Conservation (phyloP, 768 basidiomycete genomes). For the Rhodotorula taiwanensis region DNA sequence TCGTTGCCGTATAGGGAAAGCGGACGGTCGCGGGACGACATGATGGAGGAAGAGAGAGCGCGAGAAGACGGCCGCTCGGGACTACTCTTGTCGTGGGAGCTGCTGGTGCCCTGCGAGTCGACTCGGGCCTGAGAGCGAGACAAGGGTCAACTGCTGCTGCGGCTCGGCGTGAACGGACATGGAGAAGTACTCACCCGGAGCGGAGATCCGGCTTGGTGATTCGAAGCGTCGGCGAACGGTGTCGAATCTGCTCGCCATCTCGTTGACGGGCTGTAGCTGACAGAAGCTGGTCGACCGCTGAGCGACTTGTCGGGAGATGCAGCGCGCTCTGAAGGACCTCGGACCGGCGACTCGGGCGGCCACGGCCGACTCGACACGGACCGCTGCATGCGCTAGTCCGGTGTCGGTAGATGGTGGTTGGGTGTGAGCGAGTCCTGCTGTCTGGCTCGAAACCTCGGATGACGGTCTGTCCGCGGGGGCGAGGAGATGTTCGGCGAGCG, state of each 20-base stretch:
- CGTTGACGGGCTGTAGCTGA: neutral
- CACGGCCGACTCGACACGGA: slow-evolving; percentile 18
- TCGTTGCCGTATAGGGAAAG: slow-evolving; percentile 9
- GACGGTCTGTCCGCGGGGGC: too few species aligned
- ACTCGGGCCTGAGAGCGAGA: neutral
- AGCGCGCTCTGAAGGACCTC: slow-evolving; percentile 16
- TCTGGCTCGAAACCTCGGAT: too few species aligned
- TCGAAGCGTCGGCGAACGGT: slow-evolving; percentile 8
- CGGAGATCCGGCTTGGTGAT: neutral
- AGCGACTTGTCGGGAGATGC: slow-evolving; percentile 13
- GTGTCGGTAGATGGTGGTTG: too few species aligned
- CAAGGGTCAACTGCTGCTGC: neutral
- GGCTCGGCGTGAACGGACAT: neutral
- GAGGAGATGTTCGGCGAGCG: too few species aligned
- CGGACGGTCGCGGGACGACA: neutral
- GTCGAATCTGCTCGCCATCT: neutral
- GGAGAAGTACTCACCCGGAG: neutral
- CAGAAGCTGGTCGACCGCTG: too few species aligned
- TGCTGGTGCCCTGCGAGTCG: neutral
- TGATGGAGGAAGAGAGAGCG: slow-evolving; percentile 8
- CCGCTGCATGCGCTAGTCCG: neutral
- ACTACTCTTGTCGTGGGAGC: slow-evolving; percentile 5
- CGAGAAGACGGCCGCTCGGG: slow-evolving; percentile 13
- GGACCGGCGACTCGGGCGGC: slow-evolving; percentile 15
- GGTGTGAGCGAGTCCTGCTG: too few species aligned